Conservation (phyloP, 257 asterid species). For the Leptodermis oblonga region DNA sequence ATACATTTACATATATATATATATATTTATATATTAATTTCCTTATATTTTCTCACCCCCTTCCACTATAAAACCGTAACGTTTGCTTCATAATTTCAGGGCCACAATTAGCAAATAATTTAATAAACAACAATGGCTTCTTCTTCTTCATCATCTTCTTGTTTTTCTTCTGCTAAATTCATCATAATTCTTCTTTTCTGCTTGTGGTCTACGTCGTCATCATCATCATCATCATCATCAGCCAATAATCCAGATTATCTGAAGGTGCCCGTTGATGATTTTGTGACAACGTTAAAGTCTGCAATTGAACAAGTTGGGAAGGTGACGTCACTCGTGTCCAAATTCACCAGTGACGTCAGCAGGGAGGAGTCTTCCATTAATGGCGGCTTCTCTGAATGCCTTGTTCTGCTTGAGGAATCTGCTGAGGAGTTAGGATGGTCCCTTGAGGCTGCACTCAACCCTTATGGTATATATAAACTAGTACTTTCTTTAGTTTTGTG, state of each 20-base stretch:
- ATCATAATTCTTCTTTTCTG: not conserved
- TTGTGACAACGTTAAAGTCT: constrained; percentile 40
- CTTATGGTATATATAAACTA: constrained; percentile 34
- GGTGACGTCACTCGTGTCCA: constrained; percentile 38
- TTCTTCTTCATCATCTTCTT: not conserved
- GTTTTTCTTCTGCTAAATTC: not conserved
- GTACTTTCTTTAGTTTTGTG: not conserved
- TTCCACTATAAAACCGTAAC: not conserved
- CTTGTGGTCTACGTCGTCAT: not conserved
- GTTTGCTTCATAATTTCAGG: not conserved
- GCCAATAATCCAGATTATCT: constrained; percentile 17
- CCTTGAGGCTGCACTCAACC: constrained; percentile 39
- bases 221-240: not conserved
- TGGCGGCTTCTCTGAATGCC: constrained; percentile 63
- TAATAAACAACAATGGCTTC: too few species aligned
- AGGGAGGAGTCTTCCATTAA: constrained; percentile 42
- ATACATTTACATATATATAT: too few species aligned
- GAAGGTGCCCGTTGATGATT: constrained; percentile 45
- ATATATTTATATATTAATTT: too few species aligned
- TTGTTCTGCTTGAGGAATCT: constrained; percentile 60
- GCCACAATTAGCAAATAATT: not conserved
- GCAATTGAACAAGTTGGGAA: constrained; percentile 32
- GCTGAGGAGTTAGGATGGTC: constrained; percentile 48
- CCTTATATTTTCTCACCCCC: too few species aligned
- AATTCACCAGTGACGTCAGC: constrained; percentile 29